Evolutionary conservation across 1,139 yeast genomes (phyloP), one percentile per base, ranked within the genome.

Genomic region (Barnettozyma hawaiiensis): DNA sequence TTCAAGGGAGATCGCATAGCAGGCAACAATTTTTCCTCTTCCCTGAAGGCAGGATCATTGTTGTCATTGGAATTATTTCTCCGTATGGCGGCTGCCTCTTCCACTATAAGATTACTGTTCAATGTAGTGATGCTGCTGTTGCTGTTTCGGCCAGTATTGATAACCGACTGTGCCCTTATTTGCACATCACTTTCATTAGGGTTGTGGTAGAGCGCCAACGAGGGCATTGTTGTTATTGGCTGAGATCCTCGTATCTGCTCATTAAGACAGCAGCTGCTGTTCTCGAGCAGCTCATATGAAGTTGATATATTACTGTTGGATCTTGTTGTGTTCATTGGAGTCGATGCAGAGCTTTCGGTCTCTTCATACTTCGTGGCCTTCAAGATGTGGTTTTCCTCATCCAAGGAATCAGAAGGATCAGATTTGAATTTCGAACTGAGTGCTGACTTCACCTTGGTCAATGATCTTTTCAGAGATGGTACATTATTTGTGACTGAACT

Each of bases 311-410:
- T 27, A 35, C 42, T 39, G 37, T 39, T 44, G 4, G 49, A 39
- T 28, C 47, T 32, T 15, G 44, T 22, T 10, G 27, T 34, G 15
- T 28, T 37, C 15, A 12, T 14, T 5, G 42, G 20, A 2, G 33
- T 27, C 4, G 39, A 19, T 5, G 40, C 32, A 16, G 37, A 8
- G 19, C 35, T 26, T 22, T 33, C 40, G 5, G 40, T 44, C 24
- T 51, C 52, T 27, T 53, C 53, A 19, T 53, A 52, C 42, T 47
- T 51, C 53, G 50, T 50, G 1, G 51, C 47, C 35, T 49, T 50
- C 15, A 51, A 39, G 1, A 39, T 42, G 28, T 46, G 46, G 9
- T 44, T 45, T 2, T 47, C 51, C 4, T 46, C 47, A 3, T 43
- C 36, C 15, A 35, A n/a, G 8, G 23, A 16, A 16, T 37, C 40